Evolutionary conservation across 108 stramenopile genomes (phyloP).

Genomic region (Pseudonitzschia pungens): DNA sequence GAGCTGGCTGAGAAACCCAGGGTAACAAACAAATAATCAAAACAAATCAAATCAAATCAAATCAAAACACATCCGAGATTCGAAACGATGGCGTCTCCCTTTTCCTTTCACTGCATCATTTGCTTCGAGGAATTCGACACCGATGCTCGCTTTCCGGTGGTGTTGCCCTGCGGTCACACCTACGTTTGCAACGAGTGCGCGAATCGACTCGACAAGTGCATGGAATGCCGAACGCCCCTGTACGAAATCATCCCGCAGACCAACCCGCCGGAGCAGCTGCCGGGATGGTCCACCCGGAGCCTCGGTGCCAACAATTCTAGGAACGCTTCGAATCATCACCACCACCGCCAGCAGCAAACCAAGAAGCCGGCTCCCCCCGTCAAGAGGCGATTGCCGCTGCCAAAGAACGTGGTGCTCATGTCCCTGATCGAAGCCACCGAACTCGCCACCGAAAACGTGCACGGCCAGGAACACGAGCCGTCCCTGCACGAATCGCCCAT

Average conservation of each 20-base stretch:
- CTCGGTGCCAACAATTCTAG: conserved; percentile 12
- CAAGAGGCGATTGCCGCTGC: conserved; percentile 67
- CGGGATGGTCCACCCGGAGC: conserved; percentile 9
- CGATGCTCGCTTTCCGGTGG: conserved; percentile 66
- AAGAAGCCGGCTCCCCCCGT: conserved; percentile 30
- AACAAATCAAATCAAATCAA: not conserved
- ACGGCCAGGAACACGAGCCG: conserved; percentile 26
- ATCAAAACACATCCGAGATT: not conserved
- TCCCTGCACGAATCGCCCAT: conserved; percentile 26
- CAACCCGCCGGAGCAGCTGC: not conserved
- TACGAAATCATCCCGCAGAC: conserved; percentile 27
- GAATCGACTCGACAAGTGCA: conserved; percentile 80
- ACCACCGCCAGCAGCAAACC: conserved; percentile 5
- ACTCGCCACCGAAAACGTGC: conserved; percentile 30
- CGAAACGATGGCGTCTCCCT: conserved; percentile 39
- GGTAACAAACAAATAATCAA: not conserved
- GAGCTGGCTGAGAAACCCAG: not conserved
- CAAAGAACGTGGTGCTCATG: conserved; percentile 81
- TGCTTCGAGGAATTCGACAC: conserved; percentile 83
- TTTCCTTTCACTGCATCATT: conserved; percentile 88
- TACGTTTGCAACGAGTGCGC: conserved; percentile 79
- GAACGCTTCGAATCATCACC: not conserved
- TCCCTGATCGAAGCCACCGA: conserved; percentile 65
- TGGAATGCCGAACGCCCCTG: conserved; percentile 81
- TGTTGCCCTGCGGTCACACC: conserved; percentile 89